A percentile compares a stretch with the other conserved stretches of the same genome.
Conservation (phyloP, 2,329 filamentous ascomycete genomes). For the Apiospora hydei region DNA sequence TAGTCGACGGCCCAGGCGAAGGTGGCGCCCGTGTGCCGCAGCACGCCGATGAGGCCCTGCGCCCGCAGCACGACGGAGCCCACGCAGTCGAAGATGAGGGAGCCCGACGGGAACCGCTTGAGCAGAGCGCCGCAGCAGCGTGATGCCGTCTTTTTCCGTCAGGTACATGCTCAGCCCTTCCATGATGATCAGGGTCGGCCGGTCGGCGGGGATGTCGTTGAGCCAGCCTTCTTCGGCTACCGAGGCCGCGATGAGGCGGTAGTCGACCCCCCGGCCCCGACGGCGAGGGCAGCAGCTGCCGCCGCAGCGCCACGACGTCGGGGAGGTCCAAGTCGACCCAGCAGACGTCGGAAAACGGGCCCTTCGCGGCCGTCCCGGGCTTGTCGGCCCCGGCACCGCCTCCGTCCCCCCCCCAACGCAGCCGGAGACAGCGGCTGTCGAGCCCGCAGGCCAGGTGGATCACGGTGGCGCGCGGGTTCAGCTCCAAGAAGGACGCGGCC, state of each 20-base stretch:
- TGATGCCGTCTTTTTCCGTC: background rate
- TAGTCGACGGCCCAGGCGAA: conserved; percentile 21
- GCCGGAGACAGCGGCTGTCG: conserved; percentile 9
- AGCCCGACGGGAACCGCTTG: background rate
- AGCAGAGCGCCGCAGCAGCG: conserved; percentile 11
- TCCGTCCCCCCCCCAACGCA: conserved; percentile 15
- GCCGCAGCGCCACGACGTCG: conserved; percentile 20
- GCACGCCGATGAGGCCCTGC: conserved; percentile 11
- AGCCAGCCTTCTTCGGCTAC: conserved; percentile 18
- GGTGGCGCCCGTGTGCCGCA: conserved; percentile 4
- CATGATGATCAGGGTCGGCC: conserved; percentile 20
- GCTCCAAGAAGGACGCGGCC: conserved; percentile 10
- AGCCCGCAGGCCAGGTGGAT: conserved; percentile 25
- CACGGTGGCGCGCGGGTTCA: conserved; percentile 22
- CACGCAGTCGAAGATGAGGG: conserved; percentile 18
- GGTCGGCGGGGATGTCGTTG: background rate
- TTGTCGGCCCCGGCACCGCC: background rate
- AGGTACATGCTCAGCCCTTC: conserved; percentile 23
- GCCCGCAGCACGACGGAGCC: conserved; percentile 5
- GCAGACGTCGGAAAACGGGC: background rate
- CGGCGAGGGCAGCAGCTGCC: background rate
- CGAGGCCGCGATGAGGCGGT: conserved; percentile 17
- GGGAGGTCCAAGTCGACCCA: conserved; percentile 23
- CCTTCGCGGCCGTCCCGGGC: background rate
- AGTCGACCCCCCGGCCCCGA: conserved; percentile 6